Evolutionary conservation across 208 protist species (phyloP).

Genomic region (Trypanosomatidae sp.): DNA sequence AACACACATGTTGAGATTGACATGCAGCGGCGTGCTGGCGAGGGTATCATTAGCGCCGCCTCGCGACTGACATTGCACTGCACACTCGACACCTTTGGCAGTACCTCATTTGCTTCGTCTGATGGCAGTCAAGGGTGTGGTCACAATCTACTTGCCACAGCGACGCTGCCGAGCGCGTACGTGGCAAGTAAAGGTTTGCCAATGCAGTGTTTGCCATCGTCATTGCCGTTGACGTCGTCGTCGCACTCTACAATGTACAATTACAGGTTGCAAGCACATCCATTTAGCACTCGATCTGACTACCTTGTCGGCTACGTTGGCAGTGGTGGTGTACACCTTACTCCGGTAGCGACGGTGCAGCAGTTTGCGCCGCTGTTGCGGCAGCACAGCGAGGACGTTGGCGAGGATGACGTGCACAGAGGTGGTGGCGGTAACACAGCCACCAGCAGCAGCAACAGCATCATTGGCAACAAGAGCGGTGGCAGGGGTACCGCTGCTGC

Average conservation of each 20-base stretch:
- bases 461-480: no score
- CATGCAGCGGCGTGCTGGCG: no score
- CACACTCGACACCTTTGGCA: conserved; percentile 64
- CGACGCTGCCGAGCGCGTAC: background rate
- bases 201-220: background rate
- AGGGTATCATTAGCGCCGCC: conserved; percentile 11
- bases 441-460: no score
- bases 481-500: background rate
- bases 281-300: conserved; percentile 46
- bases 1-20: background rate
- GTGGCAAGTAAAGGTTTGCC: background rate
- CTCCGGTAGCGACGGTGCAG: conserved; percentile 41
- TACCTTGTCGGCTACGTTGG: conserved; percentile 49
- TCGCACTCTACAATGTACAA: conserved; percentile 20
- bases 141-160: background rate
- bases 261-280: conserved; percentile 62
- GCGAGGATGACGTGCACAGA: no score
- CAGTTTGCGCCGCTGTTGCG: conserved; percentile 13
- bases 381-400: background rate
- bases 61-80: conserved; percentile 65
- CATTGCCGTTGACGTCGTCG: background rate
- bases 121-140: background rate
- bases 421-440: no score
- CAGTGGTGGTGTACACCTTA: conserved; percentile 43
- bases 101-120: conserved; percentile 22